Evolutionary conservation across 2,329 filamentous ascomycete species (phyloP), one percentile per base, ranked within the genome.

Genomic region (Phaeomoniella chlamydospora): DNA sequence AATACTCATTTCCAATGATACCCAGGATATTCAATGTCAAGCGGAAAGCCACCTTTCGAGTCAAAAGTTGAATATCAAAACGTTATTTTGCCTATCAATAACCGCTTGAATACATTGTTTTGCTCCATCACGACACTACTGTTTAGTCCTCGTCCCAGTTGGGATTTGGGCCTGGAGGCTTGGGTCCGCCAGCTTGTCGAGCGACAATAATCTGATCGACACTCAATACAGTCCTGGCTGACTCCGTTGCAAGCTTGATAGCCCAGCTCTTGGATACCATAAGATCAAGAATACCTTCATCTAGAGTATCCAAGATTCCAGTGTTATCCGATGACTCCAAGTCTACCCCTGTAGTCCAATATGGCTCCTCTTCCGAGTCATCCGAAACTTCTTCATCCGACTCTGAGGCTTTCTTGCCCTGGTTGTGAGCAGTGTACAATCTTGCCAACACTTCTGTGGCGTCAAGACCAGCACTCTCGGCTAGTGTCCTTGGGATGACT

Each of bases 201-300:
- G 92, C 87, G 39, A 98, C 90, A 55, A 98, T 98, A 54, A 98
- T 98, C 65, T 98, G 92, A 61, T 98, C 90, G 29, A 98, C 90
- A 33, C 86, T 93, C 45, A 98, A 67, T 18, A 98, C 81, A 33
- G 90, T 98, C 51, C 90, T 74, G 36, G 86, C 88, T 29, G 90
- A 80, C 62, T 98, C 90, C 15, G 88, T 94, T 26, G 90, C 92
- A 45, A 98, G 70, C 65, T 90, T 90, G 60, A 98, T 94, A 33
- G 90, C 90, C 88, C 87, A 96, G 54, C 77, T 79, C 72, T 98
- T 98, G 45, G 81, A 77, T 41, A 87, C 76, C 63, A 96, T 72
- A 31, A 98, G 70, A 56, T 98, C 92, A 37, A 98, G 69, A 47
- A 98, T 94, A 36, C 85, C 85, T 50, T 87, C 77, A 18, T 90